These are phyloP conservation scores for Athelia psychrophila DNA, from an alignment of 1,284 basidiomycete species.

Conservation along the genomic window DNA sequence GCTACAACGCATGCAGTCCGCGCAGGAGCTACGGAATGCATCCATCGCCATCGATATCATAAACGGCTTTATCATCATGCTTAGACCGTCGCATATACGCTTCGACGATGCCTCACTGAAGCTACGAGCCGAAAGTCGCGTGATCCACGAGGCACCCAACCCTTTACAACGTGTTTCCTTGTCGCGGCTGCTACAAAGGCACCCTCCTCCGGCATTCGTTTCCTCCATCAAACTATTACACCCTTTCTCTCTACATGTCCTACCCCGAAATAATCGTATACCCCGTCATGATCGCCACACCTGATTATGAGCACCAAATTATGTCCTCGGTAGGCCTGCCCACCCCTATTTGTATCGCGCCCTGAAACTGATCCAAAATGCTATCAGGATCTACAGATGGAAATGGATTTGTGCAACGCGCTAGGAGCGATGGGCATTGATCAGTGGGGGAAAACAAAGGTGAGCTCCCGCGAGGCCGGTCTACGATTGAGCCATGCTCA, in stretches of 20 bases:
- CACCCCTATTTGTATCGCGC: background rate
- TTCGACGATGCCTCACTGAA: background rate
- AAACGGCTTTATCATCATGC: background rate
- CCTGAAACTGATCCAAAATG: background rate
- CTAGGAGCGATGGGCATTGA: slow-evolving; percentile 46
- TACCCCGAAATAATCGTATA: background rate
- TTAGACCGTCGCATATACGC: background rate
- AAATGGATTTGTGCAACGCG: slow-evolving; percentile 47
- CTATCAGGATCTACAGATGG: slow-evolving; percentile 9
- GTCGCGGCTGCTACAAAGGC: background rate
- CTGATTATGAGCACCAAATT: background rate
- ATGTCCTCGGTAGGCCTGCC: background rate
- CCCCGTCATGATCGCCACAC: background rate
- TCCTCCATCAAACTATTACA: background rate
- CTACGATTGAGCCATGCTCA: background rate
- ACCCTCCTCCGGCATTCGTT: background rate
- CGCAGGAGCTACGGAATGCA: background rate
- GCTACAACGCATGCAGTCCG: background rate
- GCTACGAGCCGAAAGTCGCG: background rate
- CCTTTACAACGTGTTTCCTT: background rate
- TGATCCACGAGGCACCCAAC: background rate
- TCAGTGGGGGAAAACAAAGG: slow-evolving; percentile 23
- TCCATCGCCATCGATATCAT: background rate
- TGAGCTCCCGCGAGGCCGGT: slow-evolving; percentile 27
- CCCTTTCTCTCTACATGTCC: background rate